Percentiles rank a stretch among this genome's conserved stretches.
These are phyloP conservation scores for Chalciporus sphaerocephalus DNA, from an alignment of 768 basidiomycete species.

Conservation along the genomic window DNA sequence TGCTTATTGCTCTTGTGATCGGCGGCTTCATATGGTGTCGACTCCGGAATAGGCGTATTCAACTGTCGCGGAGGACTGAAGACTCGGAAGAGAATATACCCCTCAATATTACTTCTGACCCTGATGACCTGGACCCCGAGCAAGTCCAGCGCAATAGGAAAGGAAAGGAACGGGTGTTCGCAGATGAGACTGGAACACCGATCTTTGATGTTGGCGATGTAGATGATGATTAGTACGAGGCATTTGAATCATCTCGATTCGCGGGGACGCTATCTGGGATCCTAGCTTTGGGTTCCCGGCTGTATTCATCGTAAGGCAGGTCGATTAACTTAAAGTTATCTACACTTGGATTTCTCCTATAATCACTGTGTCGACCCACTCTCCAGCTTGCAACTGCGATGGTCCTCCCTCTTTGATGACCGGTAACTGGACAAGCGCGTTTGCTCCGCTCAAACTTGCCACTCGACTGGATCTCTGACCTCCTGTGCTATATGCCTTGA, in stretches of 20 bases:
- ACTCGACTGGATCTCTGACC: conserved; percentile 83
- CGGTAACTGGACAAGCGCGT: conserved; percentile 73
- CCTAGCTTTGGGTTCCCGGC: neutral
- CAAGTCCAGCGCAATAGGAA: conserved; percentile 35
- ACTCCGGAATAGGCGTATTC: conserved; percentile 26
- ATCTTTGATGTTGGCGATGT: conserved; percentile 57
- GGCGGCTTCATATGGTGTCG: conserved; percentile 82
- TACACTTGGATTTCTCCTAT: conserved; percentile 59
- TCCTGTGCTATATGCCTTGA: conserved; percentile 76
- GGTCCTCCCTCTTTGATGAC: conserved; percentile 32
- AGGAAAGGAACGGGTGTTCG: conserved; percentile 45
- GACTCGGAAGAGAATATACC: conserved; percentile 67
- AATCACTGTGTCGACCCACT: conserved; percentile 54
- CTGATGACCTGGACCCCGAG: conserved; percentile 45
- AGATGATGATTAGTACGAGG: conserved; percentile 40
- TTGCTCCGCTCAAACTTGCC: conserved; percentile 75
- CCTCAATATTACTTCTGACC: conserved; percentile 41
- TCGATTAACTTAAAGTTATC: neutral
- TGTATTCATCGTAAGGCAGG: neutral
- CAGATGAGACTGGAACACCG: conserved; percentile 32
- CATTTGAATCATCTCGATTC: neutral
- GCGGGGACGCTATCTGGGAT: neutral
- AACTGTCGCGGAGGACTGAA: conserved; percentile 7
- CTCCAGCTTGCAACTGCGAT: conserved; percentile 48
- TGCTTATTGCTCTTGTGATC: conserved; percentile 64